A percentile compares a stretch with the other conserved stretches of the same genome.
These are phyloP conservation scores for Kregervanrija pseudodelftensis DNA, from an alignment of 805 yeast species.

Conservation along the genomic window DNA sequence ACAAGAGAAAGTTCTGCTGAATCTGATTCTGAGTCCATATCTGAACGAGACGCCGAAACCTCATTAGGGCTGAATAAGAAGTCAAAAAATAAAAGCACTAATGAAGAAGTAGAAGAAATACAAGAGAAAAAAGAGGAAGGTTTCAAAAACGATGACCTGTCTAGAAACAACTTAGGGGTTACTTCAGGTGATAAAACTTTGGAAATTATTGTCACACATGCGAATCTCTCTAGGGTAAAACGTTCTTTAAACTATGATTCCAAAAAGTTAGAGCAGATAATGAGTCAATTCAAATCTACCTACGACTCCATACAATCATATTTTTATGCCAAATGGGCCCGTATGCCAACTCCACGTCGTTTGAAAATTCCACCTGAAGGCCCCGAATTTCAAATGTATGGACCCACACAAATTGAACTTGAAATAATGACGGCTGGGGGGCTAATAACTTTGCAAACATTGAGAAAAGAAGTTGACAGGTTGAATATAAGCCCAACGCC, in stretches of 20 bases:
- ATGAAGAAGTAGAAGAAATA: neutral
- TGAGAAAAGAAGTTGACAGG: constrained; percentile 17
- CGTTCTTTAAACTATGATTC: constrained; percentile 1
- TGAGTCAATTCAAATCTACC: constrained; percentile 10
- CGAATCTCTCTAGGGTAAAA: constrained; percentile 1
- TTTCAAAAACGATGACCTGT: neutral
- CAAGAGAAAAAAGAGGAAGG: neutral
- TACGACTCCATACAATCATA: constrained; percentile 18
- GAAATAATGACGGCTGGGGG: constrained; percentile 21
- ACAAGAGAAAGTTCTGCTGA: no score
- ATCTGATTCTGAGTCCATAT: no score
- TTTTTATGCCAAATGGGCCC: constrained; percentile 22
- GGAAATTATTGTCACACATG: constrained; percentile 1
- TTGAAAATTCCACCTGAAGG: constrained; percentile 2
- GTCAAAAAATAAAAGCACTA: neutral
- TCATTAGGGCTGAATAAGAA: no score
- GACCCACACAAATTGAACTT: constrained; percentile 26
- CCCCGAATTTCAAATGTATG: constrained; percentile 23
- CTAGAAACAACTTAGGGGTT: neutral
- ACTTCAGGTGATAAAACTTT: neutral
- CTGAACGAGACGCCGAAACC: no score
- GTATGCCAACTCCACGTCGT: constrained; percentile 4
- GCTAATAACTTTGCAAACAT: constrained; percentile 23
- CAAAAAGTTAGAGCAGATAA: neutral
- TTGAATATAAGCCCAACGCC: constrained; percentile 21